A percentile compares a stretch with the other conserved stretches of the same genome.
These are phyloP conservation scores for Spinellus fusiger DNA, from an alignment of 192 early-diverging fungal species.

Conservation along the genomic window DNA sequence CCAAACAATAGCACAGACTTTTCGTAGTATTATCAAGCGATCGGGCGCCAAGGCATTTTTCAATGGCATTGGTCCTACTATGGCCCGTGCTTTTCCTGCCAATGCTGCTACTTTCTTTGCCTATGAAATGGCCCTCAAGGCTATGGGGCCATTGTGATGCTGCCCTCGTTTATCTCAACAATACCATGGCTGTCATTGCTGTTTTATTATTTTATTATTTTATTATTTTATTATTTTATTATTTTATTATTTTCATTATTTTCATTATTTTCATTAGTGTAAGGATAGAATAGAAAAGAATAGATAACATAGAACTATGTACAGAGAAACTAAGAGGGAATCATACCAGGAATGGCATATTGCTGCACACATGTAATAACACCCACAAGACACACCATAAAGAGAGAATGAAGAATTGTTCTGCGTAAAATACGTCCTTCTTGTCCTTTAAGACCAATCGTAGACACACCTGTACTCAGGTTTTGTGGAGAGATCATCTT, in stretches of 20 bases:
- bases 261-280: neutral
- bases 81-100: slow-evolving; percentile 77
- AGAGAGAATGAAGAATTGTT: slow-evolving; percentile 30
- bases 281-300: neutral
- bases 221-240: neutral
- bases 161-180: too few relatives aligned
- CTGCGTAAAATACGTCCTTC: slow-evolving; percentile 29
- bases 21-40: slow-evolving; percentile 44
- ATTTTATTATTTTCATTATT: neutral
- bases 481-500: slow-evolving; percentile 40
- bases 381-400: slow-evolving; percentile 25
- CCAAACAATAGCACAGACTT: slow-evolving; percentile 25
- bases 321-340: slow-evolving; percentile 8
- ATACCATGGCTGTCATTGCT: neutral
- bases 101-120: slow-evolving; percentile 82
- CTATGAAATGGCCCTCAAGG: slow-evolving; percentile 58
- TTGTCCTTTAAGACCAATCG: slow-evolving; percentile 30
- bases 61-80: slow-evolving; percentile 77
- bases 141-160: slow-evolving; percentile 8
- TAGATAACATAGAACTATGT: neutral
- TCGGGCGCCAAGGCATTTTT: slow-evolving; percentile 63
- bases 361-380: slow-evolving; percentile 28
- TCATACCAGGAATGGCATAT: slow-evolving; percentile 24
- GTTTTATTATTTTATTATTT: neutral
- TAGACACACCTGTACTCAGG: slow-evolving; percentile 33